These are phyloP conservation scores for Colletotrichum sp. DNA, from an alignment of 2,329 filamentous ascomycete genomes.

Conservation along the genomic window DNA sequence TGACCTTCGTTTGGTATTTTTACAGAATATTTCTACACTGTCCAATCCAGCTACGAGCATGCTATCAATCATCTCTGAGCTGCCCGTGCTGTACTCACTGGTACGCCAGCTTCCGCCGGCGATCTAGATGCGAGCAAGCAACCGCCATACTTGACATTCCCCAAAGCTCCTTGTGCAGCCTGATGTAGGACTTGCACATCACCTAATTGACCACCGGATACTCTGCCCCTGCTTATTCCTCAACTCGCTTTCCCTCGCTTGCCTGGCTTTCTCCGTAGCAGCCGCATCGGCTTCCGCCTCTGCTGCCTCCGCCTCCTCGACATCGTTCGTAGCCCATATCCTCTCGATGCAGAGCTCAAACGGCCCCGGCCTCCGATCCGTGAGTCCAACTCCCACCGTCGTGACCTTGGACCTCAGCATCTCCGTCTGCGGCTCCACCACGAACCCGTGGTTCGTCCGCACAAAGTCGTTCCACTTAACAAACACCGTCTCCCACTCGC, in stretches of 20 bases:
- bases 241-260: slow-evolving; percentile 29
- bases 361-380: slow-evolving; percentile 85
- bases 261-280: slow-evolving; percentile 2
- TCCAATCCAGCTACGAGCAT: not conserved
- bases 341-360: slow-evolving; percentile 87
- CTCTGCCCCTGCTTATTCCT: slow-evolving; percentile 42
- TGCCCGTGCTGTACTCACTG: not conserved
- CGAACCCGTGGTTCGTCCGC: slow-evolving; percentile 88
- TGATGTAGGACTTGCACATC: fast-evolving
- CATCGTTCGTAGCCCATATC: slow-evolving; percentile 86
- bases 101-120: not conserved
- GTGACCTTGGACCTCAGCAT: slow-evolving; percentile 85
- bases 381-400: slow-evolving; percentile 86
- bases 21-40: not conserved
- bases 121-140: not conserved
- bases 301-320: slow-evolving; percentile 26
- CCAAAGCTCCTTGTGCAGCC: not conserved
- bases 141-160: too few species aligned
- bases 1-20: not conserved
- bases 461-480: slow-evolving; percentile 94
- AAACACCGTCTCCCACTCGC: slow-evolving; percentile 94
- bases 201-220: slow-evolving; percentile 35
- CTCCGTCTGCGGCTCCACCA: slow-evolving; percentile 91
- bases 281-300: slow-evolving; percentile 21
- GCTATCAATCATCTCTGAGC: not conserved